Evolutionary conservation across 2,329 filamentous ascomycete species (phyloP), one percentile per base, ranked within the genome.

Genomic region (Ustilaginoidea virens): DNA sequence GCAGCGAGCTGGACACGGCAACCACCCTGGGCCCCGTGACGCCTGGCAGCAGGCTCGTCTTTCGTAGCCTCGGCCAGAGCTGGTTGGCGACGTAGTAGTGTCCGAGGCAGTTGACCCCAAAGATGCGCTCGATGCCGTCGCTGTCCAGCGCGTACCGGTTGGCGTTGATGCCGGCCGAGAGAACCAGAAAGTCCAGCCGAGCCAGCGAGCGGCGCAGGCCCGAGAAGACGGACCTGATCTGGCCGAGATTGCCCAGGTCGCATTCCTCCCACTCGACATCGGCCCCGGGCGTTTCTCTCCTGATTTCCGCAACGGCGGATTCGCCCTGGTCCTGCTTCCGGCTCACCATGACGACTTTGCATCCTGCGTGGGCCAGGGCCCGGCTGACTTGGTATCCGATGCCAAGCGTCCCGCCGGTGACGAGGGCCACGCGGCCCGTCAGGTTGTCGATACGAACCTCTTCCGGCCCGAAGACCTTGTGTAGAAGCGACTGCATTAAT

Each of bases 61-160:
- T 55, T 13, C 53, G 41, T 8, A 62, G 35, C 0, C 60, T 31
- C 6, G 57, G 56, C 43, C 54, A 62, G 1, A 61, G 46, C 23
- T 49, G 44, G 31, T 60, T 60, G 29, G 39, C 38, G 5, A 43
- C 53, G 32, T 61, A 61, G 33, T 53, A 61, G 10, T 62, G 55
- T 1, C 56, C 57, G 1, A 63, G 46, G 33, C 47, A 61, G 29
- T 61, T 62, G 4, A 62, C 55, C 1, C 49, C 49, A 35, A 62
- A 63, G 32, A 56, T 51, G 4, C 53, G 45, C 20, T 62, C 59
- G 27, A 61, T 56, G 0, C 51, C 49, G 27, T 61, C 58, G 1
- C 38, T 23, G 11, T 53, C 51, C 1, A 50, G 31, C 1, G 40
- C 48, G 38, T 49, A 60, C 31, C 51, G 42, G 29, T 56, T 58